phyloP scores from a whole-genome alignment of 805 yeast genomes.

The Sungouiozyma intestinalis region DNA sequence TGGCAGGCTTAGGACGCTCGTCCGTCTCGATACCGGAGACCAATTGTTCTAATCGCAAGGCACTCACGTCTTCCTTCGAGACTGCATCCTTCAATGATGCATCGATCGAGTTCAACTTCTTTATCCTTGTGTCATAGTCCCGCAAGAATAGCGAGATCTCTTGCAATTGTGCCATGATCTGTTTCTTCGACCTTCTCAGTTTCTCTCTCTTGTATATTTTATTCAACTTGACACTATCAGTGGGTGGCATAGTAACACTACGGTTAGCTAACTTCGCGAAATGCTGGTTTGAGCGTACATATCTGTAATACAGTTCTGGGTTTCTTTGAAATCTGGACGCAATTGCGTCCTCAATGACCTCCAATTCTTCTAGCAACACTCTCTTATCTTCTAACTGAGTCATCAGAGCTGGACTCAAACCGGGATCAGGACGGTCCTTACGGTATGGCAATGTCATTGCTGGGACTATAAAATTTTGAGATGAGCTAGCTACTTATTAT shows the following conservation, averaged over 20 bases:
- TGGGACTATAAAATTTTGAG: no score
- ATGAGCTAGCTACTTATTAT: no score
- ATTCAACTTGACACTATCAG: slow-evolving; percentile 15
- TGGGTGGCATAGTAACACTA: background rate
- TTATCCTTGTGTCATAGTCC: slow-evolving; percentile 33
- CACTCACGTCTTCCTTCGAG: slow-evolving; percentile 20
- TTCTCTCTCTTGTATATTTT: slow-evolving; percentile 26
- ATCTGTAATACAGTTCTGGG: slow-evolving; percentile 41
- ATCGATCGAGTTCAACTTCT: slow-evolving; percentile 11
- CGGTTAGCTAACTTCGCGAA: slow-evolving; percentile 2
- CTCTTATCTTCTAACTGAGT: slow-evolving; percentile 29
- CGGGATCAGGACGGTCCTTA: no score
- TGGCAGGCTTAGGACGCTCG: slow-evolving; percentile 13
- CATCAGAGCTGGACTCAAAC: background rate
- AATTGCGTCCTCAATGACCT: slow-evolving; percentile 58
- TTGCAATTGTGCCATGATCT: slow-evolving; percentile 51
- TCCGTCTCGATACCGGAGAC: slow-evolving; percentile 24
- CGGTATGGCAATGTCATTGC: no score
- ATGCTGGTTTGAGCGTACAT: slow-evolving; percentile 7
- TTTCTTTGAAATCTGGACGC: slow-evolving; percentile 50
- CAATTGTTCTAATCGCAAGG: slow-evolving; percentile 30
- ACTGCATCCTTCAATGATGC: slow-evolving; percentile 8
- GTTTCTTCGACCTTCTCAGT: slow-evolving; percentile 37
- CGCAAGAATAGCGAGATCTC: slow-evolving; percentile 47
- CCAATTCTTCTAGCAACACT: slow-evolving; percentile 48